Evolutionary conservation across 2,329 filamentous ascomycete species (phyloP), one percentile per base, ranked within the genome.

Genomic region (Byssoonygena ceratinophila): DNA sequence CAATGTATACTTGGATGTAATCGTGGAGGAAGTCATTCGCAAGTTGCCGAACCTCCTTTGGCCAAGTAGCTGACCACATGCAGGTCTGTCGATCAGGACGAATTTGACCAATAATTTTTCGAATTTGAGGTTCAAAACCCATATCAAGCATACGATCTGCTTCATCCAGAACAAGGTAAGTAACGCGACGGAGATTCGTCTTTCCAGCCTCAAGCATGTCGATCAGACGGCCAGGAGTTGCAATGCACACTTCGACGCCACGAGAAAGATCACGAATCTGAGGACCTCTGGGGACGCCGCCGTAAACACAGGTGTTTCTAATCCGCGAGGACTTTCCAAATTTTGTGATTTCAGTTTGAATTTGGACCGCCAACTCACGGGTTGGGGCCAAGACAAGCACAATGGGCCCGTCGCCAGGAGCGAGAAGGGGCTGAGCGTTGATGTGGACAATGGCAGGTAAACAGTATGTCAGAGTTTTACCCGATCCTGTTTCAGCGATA

Each of bases 11-110:
- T 75, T 98, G 92, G 64, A 97, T 97, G 73, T 92, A 97, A 70
- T 98, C 85, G 63, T 85, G 83, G 64, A 95, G 80, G 77, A 92
- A 96, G 68, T 96, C 90, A 48, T 83, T 76, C 52, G 90, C 91
- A 63, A 97, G 78, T 68, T 90, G 85, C 66, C 91, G 87, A 62
- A 98, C 91, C 71, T 97, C 91, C 80, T 96, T 96, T 65, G 92
- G 92, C 90, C 92, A 98, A 5, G 92, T 98, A 62, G 92, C 92
- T 56, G 92, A 98, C 88, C 91, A 98, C 89, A 98, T 95, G 77
- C 92, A 92, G 58, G 92, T 98, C 73, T 98, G 92, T 79, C 92
- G 85, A 70, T 98, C 92, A 51, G 92, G 92, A 62, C 92, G 88
- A 72, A 97, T 97, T 75, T 98, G 92, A 58, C 85, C 80, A 62